Base-by-base conservation (phyloP, 2,329 filamentous ascomycete genomes). In the Fusarium avenaceum region DNA sequence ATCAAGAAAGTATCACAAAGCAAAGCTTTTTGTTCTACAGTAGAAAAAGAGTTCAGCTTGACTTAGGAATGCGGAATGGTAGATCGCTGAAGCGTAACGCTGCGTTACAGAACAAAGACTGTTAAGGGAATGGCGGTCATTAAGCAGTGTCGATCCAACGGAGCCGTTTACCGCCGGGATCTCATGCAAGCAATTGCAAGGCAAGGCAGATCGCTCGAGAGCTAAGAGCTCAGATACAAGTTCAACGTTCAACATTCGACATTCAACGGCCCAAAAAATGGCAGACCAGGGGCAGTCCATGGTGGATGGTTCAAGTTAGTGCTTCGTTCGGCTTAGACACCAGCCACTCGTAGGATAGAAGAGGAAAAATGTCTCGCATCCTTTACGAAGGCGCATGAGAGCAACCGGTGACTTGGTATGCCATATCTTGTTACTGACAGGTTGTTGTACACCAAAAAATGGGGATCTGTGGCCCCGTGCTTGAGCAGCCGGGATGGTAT, bases 151-250 rank as follows among this genome's bases (percentile, higher is more conserved):
- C 58, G 67, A 70, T 70, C 58, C 20, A 57, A 59, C 53, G 35
- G 33, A 63, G 42, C 53, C 28, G 57, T 48, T 63, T 43, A 26
- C 32, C 35, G 57, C 62, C 63, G 48, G 44, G 66, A 35, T 69
- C 49, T 30, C 38, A 69, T 69, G 65, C 62, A 69, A 63, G 65
- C 56, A 58, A 67, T 69, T 47, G 62, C 26, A 52, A 65, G 35
- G 35, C 17, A 39, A 40, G 24, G 20, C 50, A 57, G 38, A 63
- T 63, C 32, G 40, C 48, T 32, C 40, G 40, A 55, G 38, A 14
- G 22, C 17, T 24, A 35, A 32, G 39, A 19, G 35, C 40, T 51
- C 35, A 39, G 50, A 40, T 26, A 35, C 24, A 38, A 38, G 48
- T 38, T 59, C 38, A 52, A 45, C 28, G 19, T 45, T 49, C 22